phyloP scores from a whole-genome alignment of 768 basidiomycete species.

The Terana coerulea region DNA sequence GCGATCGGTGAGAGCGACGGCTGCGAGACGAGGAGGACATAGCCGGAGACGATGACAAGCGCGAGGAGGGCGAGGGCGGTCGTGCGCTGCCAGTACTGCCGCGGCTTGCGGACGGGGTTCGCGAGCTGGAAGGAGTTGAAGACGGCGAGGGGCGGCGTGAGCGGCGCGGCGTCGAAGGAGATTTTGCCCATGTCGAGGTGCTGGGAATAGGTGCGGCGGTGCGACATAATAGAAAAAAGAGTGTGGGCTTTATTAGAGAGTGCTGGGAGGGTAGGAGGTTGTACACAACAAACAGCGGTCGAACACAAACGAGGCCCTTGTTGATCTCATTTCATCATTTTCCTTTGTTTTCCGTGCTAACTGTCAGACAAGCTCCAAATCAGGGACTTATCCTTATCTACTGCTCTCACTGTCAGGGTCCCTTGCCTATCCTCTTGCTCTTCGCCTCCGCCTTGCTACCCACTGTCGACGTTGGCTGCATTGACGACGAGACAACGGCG shows the following conservation, averaged over 20 bases:
- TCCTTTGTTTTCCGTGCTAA: too few species aligned
- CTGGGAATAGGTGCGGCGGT: constrained; percentile 26
- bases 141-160: constrained; percentile 24
- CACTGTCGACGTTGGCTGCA: too few species aligned
- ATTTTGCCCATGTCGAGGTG: constrained; percentile 23
- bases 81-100: constrained; percentile 41
- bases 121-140: constrained; percentile 20
- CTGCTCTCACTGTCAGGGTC: too few species aligned
- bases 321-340: too few species aligned
- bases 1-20: constrained; percentile 36
- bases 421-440: too few species aligned
- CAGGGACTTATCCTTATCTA: too few species aligned
- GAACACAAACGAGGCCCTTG: not conserved
- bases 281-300: constrained; percentile 7
- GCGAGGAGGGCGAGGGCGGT: constrained; percentile 51
- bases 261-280: constrained; percentile 1
- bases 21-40: constrained; percentile 51
- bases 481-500: too few species aligned
- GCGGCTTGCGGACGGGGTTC: constrained; percentile 35
- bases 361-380: too few species aligned
- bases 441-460: too few species aligned
- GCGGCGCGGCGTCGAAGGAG: constrained; percentile 24
- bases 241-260: constrained; percentile 14
- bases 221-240: constrained; percentile 24
- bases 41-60: constrained; percentile 48